phyloP scores from a whole-genome alignment of 177 flowering plant genomes.

The Vitis hybrid region DNA sequence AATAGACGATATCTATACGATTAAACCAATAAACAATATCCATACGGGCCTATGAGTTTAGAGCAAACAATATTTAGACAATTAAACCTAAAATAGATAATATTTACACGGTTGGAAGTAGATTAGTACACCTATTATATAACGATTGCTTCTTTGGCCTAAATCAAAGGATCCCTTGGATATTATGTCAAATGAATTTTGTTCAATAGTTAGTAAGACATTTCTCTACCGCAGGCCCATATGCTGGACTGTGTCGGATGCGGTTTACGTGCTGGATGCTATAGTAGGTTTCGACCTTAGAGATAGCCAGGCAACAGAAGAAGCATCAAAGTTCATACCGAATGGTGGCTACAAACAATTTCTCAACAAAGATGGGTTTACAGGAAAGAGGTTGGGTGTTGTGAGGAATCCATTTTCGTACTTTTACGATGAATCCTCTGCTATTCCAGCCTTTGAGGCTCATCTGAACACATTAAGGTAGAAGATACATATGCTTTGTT shows the following conservation, averaged over 20 bases:
- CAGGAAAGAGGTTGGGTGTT: slow-evolving; percentile 45
- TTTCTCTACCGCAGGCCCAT: slow-evolving; percentile 32
- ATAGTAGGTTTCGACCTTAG: slow-evolving; percentile 39
- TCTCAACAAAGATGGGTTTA: slow-evolving; percentile 36
- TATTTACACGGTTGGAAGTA: fast-evolving
- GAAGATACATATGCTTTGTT: no score
- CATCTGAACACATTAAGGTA: slow-evolving; percentile 22
- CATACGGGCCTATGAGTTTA: no score
- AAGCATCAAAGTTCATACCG: slow-evolving; percentile 37
- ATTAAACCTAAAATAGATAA: background rate
- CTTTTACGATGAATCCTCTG: slow-evolving; percentile 9
- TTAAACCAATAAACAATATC: no score
- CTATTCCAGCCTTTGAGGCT: slow-evolving; percentile 21
- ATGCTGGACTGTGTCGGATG: slow-evolving; percentile 49
- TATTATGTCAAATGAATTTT: no score
- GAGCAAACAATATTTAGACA: no score
- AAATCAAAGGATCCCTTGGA: no score
- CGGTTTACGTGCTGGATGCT: slow-evolving; percentile 45
- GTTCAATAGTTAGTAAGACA: no score
- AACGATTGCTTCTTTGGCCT: no score
- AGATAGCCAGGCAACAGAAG: slow-evolving; percentile 31
- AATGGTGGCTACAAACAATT: slow-evolving; percentile 43
- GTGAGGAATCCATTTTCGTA: slow-evolving; percentile 23
- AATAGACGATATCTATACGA: no score
- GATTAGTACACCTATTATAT: no score